phyloP scores from a whole-genome alignment of 23 red algal species.

The Gracilaria domingensis region DNA sequence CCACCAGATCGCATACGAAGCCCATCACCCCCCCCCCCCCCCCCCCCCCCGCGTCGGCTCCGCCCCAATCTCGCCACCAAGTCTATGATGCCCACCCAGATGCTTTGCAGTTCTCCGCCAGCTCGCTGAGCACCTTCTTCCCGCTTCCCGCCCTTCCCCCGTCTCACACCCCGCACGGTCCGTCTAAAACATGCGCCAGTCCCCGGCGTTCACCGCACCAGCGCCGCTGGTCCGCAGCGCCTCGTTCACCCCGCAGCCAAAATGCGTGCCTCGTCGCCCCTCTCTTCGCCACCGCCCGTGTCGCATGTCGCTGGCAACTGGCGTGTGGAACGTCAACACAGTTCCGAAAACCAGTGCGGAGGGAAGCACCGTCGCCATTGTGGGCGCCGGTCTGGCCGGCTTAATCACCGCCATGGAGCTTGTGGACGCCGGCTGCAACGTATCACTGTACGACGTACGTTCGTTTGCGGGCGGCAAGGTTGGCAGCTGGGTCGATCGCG shows the following conservation, averaged over 20 bases:
- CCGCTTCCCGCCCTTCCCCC: too few relatives aligned
- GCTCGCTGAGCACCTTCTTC: too few relatives aligned
- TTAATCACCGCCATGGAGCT: slow-evolving; percentile 90
- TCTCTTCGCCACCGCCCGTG: not conserved
- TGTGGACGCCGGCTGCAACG: slow-evolving; percentile 79
- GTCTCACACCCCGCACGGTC: too few relatives aligned
- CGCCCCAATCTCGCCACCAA: too few relatives aligned
- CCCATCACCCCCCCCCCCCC: too few relatives aligned
- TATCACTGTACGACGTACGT: slow-evolving; percentile 83
- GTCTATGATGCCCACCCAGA: too few relatives aligned
- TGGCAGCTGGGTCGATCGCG: slow-evolving; percentile 81
- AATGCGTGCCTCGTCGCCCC: not conserved
- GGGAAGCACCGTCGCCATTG: slow-evolving; percentile 56
- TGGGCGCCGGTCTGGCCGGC: slow-evolving; percentile 91
- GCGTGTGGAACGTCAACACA: slow-evolving; percentile 45
- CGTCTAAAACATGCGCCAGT: not conserved
- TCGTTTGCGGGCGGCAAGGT: slow-evolving; percentile 94
- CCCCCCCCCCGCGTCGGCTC: too few relatives aligned
- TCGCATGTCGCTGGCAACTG: slow-evolving; percentile 56
- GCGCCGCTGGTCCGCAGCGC: not conserved
- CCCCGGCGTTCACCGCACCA: not conserved
- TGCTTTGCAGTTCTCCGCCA: too few relatives aligned
- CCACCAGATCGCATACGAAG: not conserved
- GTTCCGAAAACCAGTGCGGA: slow-evolving; percentile 22
- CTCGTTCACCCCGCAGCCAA: not conserved